Evolutionary conservation across 1,284 basidiomycete genomes (phyloP).

Genomic region (Microbotryomycetes sp.): DNA sequence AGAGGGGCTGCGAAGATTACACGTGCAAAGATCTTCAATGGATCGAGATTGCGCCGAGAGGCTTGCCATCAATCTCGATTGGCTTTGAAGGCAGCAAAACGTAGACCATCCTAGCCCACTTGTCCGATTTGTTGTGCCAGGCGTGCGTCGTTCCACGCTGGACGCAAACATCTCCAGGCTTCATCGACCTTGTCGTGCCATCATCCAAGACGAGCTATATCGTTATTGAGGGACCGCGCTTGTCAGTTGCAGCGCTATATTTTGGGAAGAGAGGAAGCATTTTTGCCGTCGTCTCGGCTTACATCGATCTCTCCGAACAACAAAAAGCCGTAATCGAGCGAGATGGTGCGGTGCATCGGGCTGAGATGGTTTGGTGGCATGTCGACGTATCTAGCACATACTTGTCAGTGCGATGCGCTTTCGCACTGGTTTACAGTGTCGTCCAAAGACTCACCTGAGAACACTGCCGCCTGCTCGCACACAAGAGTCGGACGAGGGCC

Average conservation of each 20-base stretch:
- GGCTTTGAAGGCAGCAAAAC: conserved; percentile 13
- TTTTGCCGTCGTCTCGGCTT: not conserved
- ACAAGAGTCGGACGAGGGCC: too few species aligned
- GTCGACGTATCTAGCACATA: conserved; percentile 8
- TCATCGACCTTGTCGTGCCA: conserved; percentile 1
- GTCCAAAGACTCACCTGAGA: not conserved
- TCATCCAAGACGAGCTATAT: conserved; percentile 2
- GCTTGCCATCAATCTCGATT: conserved; percentile 6
- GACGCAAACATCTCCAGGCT: conserved; percentile 7
- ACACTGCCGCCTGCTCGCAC: not conserved
- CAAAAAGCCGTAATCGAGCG: conserved; percentile 16
- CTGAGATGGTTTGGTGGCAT: conserved; percentile 7
- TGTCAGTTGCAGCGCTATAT: too few species aligned
- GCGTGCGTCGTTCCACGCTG: conserved; percentile 14
- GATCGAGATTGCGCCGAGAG: conserved; percentile 6
- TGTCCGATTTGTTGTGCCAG: conserved; percentile 8
- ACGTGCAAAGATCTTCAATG: not conserved
- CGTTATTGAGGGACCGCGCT: too few species aligned
- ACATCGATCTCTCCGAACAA: conserved; percentile 15
- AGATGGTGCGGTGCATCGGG: conserved; percentile 15
- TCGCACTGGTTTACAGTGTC: not conserved
- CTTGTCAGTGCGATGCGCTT: too few species aligned
- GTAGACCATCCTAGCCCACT: conserved; percentile 20
- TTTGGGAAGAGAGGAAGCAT: not conserved
- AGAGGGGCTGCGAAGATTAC: not conserved